Conservation (phyloP, 2,329 filamentous ascomycete species). For the Verticillium klebahnii region DNA sequence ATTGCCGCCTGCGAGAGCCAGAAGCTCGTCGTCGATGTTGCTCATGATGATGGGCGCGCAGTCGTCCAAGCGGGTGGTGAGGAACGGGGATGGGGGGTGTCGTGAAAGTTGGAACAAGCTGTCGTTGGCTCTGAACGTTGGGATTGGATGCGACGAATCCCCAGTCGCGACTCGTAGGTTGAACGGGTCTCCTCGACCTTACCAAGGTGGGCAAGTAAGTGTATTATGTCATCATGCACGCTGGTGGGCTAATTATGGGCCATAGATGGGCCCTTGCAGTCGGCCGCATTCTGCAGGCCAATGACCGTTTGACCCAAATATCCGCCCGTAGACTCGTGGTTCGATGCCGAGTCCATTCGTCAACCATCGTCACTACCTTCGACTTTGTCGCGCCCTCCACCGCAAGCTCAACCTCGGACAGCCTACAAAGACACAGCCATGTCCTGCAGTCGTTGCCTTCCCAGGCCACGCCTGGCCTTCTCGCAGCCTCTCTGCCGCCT, state of each 20-base stretch:
- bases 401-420: not conserved
- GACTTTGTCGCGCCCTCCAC: not conserved
- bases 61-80: not conserved
- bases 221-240: constrained; percentile 13
- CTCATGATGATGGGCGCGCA: not conserved
- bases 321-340: not conserved
- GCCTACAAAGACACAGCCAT: not conserved
- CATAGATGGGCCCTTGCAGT: not conserved
- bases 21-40: constrained; percentile 79
- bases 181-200: too few relatives aligned
- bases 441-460: not conserved
- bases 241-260: not conserved
- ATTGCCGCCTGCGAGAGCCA: constrained; percentile 83
- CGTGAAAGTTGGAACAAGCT: not conserved
- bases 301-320: not conserved
- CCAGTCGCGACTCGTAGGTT: constrained; percentile 1
- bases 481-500: constrained; percentile 1
- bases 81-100: not conserved
- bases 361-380: not conserved
- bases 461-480: not conserved
- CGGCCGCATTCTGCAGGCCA: not conserved
- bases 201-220: too few relatives aligned
- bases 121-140: not conserved
- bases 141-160: constrained; percentile 4
- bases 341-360: not conserved